A percentile compares a stretch with the other conserved stretches of the same genome.
These are phyloP conservation scores for Aspergillus sp. DNA, from an alignment of 2,329 filamentous ascomycete genomes.

Conservation along the genomic window DNA sequence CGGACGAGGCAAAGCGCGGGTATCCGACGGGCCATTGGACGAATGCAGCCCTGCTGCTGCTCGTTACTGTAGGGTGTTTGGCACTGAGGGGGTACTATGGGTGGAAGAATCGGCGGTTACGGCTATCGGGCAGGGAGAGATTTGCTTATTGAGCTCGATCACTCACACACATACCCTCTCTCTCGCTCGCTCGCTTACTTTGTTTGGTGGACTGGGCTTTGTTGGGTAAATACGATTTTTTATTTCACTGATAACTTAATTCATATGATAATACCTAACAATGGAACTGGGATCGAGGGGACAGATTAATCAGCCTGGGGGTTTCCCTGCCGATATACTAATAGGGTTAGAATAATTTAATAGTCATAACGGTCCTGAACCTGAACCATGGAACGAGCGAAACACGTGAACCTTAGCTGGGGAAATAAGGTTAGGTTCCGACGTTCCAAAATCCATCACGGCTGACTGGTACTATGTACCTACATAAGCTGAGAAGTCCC, in stretches of 20 bases:
- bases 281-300: background rate
- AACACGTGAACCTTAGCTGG: slow-evolving; percentile 16
- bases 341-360: slow-evolving; percentile 2
- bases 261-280: background rate
- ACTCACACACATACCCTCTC: too few species aligned
- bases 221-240: background rate
- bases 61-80: slow-evolving; percentile 57
- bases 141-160: slow-evolving; percentile 27
- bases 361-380: too few species aligned
- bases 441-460: slow-evolving; percentile 1
- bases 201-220: background rate
- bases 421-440: slow-evolving; percentile 26
- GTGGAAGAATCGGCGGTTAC: slow-evolving; percentile 39
- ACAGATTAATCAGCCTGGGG: background rate
- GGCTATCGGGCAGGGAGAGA: slow-evolving; percentile 21
- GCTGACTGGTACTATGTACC: background rate
- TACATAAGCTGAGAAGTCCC: background rate
- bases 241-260: background rate
- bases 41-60: slow-evolving; percentile 61
- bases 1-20: slow-evolving; percentile 57
- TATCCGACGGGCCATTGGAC: slow-evolving; percentile 72
- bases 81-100: slow-evolving; percentile 59
- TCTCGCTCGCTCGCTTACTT: too few species aligned
- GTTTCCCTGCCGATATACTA: background rate
- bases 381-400: slow-evolving; percentile 23